phyloP scores from a whole-genome alignment of 305 asterid genomes.

The Rubia balearica region DNA sequence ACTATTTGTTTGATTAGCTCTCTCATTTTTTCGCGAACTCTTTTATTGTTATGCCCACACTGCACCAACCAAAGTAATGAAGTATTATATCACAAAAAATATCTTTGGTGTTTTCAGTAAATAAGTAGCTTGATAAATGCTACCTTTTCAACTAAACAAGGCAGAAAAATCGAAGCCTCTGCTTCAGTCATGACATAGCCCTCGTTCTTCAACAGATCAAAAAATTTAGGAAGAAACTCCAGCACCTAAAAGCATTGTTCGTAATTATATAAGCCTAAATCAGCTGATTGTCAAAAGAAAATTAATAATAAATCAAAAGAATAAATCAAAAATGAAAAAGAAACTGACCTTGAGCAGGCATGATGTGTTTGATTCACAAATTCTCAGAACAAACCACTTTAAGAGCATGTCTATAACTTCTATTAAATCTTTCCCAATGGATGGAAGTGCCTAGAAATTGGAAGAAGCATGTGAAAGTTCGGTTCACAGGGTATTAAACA shows the following conservation, averaged over 20 bases:
- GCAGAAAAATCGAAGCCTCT: constrained; percentile 91
- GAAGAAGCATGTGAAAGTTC: constrained; percentile 19
- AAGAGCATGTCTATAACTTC: constrained; percentile 87
- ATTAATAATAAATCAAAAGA: background rate
- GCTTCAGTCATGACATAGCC: constrained; percentile 88
- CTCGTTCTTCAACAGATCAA: constrained; percentile 78
- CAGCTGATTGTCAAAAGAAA: constrained; percentile 3
- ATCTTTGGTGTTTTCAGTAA: background rate
- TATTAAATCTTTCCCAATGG: constrained; percentile 63
- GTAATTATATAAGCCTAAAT: constrained; percentile 11
- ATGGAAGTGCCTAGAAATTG: constrained; percentile 72
- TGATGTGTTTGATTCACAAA: constrained; percentile 90
- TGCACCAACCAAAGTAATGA: constrained; percentile 39
- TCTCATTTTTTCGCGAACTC: constrained; percentile 89
- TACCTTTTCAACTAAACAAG: constrained; percentile 97
- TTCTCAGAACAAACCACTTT: constrained; percentile 90
- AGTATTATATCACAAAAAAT: constrained; percentile 7
- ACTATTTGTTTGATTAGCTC: constrained; percentile 82
- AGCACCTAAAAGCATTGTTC: constrained; percentile 53
- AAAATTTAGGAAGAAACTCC: constrained; percentile 95
- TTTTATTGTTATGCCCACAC: constrained; percentile 97
- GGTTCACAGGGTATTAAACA: constrained; percentile 12
- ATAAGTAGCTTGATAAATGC: constrained; percentile 1
- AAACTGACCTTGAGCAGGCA: constrained; percentile 69
- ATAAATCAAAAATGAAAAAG: background rate